Evolutionary conservation across 1,284 basidiomycete species (phyloP).

Genomic region (Ustilago trichophora): DNA sequence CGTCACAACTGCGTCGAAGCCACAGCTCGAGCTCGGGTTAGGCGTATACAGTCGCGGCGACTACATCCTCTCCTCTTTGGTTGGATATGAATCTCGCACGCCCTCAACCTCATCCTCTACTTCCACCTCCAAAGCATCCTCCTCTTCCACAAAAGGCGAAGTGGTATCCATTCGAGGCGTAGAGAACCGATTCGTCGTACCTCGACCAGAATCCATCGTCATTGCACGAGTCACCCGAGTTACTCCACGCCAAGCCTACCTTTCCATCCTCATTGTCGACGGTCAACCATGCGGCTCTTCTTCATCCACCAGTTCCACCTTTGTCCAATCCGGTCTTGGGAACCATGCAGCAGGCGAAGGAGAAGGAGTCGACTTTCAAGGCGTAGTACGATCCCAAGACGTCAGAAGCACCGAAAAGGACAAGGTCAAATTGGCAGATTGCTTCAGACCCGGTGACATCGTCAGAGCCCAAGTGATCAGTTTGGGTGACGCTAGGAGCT

Average conservation of each 20-base stretch:
- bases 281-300: constrained; percentile 73
- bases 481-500: constrained; percentile 69
- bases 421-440: constrained; percentile 89
- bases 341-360: constrained; percentile 65
- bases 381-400: constrained; percentile 89
- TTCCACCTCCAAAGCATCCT: background rate
- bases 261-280: constrained; percentile 89
- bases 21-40: constrained; percentile 32
- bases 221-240: constrained; percentile 85
- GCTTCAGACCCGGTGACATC: constrained; percentile 94
- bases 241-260: constrained; percentile 83
- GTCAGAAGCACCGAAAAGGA: constrained; percentile 82
- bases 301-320: constrained; percentile 19
- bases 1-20: constrained; percentile 2
- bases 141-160: background rate
- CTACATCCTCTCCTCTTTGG: constrained; percentile 53
- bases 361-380: constrained; percentile 75
- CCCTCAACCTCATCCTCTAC: constrained; percentile 1
- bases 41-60: constrained; percentile 53
- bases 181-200: constrained; percentile 52
- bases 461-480: constrained; percentile 82
- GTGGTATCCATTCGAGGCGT: constrained; percentile 22
- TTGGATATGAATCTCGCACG: constrained; percentile 43
- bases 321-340: constrained; percentile 42
- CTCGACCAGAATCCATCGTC: constrained; percentile 53